These are phyloP conservation scores for Eragrostis curvula DNA, from an alignment of 176 grass and related monocot genomes.

Conservation along the genomic window DNA sequence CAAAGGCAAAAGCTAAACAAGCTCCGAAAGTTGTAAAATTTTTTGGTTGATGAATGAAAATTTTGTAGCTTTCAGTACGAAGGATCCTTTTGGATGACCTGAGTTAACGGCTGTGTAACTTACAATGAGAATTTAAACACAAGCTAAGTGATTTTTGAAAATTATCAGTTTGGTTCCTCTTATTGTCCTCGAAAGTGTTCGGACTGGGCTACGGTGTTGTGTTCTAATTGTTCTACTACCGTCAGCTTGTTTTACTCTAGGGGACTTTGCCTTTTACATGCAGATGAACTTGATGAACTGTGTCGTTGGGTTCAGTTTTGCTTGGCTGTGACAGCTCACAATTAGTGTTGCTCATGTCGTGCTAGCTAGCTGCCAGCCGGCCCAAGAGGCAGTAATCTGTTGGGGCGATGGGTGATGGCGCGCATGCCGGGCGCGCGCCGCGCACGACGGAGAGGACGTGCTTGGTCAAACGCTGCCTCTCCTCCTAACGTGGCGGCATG, in stretches of 20 bases:
- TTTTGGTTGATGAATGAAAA: slow-evolving; percentile 52
- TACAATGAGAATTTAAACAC: slow-evolving; percentile 5
- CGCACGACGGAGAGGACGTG: slow-evolving; percentile 31
- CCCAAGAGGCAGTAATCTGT: background rate
- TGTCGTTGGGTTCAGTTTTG: background rate
- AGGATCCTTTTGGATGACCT: slow-evolving; percentile 3
- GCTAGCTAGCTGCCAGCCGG: background rate
- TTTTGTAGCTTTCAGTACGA: slow-evolving; percentile 3
- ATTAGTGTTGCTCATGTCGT: slow-evolving; percentile 13
- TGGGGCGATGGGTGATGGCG: slow-evolving; percentile 15
- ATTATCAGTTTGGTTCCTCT: background rate
- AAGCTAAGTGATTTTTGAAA: background rate
- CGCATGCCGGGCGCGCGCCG: slow-evolving; percentile 13
- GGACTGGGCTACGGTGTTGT: background rate
- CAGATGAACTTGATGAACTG: background rate
- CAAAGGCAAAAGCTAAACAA: slow-evolving; percentile 66
- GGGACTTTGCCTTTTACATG: background rate
- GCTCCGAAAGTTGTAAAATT: slow-evolving; percentile 87
- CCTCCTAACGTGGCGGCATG: slow-evolving; percentile 35
- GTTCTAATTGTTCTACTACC: background rate
- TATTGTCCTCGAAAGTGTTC: background rate
- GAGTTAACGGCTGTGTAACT: slow-evolving; percentile 11
- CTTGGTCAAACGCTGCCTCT: slow-evolving; percentile 44
- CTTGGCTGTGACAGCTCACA: background rate
- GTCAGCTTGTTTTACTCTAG: background rate